phyloP scores from a whole-genome alignment of 768 basidiomycete species.

The Lentinula raphanica region DNA sequence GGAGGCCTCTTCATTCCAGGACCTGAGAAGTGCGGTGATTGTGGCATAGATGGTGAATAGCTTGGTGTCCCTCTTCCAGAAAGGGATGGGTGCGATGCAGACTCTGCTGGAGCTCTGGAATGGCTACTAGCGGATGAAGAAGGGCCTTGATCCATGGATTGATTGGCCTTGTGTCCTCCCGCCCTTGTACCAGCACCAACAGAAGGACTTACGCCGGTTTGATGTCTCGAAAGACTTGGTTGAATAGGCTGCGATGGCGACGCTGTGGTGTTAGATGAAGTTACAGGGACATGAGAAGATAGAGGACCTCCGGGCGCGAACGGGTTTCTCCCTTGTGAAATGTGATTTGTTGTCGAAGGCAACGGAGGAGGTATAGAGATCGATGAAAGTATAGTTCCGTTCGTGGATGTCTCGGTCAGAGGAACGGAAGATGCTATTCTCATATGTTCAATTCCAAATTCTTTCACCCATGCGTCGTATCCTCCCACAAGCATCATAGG shows the following conservation, averaged over 20 bases:
- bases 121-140: neutral
- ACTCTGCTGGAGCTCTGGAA: slow-evolving; percentile 38
- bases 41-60: neutral
- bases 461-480: slow-evolving; percentile 70
- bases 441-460: slow-evolving; percentile 38
- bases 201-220: slow-evolving; percentile 11
- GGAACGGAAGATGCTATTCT: slow-evolving; percentile 11
- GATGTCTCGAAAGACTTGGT: neutral
- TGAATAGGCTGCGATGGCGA: neutral
- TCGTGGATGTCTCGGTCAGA: no score
- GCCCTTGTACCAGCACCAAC: slow-evolving; percentile 7
- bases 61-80: neutral
- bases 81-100: slow-evolving; percentile 5
- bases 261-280: no score
- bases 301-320: slow-evolving; percentile 7
- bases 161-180: slow-evolving; percentile 9
- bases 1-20: neutral
- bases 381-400: neutral
- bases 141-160: slow-evolving; percentile 38
- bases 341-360: neutral
- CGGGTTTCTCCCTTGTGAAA: slow-evolving; percentile 8
- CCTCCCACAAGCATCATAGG: slow-evolving; percentile 87
- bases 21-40: neutral
- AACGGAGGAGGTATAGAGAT: slow-evolving; percentile 17
- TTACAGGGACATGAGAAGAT: slow-evolving; percentile 6